Conservation (phyloP, 169 alveolate genomes). For the Miamiensis avidus region DNA sequence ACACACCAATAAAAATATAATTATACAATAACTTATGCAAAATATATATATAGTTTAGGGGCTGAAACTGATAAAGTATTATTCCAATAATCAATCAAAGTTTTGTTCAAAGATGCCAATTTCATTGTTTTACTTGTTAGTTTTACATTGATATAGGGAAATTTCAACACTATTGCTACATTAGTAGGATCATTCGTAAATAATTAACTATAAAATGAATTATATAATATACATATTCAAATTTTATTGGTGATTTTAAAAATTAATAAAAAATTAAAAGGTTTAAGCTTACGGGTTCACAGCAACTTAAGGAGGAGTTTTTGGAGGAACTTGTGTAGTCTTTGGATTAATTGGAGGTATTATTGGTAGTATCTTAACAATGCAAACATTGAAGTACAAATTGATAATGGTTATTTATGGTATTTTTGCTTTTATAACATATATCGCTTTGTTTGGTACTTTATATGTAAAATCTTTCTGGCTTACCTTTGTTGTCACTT, state of each 20-base stretch:
- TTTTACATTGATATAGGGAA: constrained; percentile 10
- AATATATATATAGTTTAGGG: background rate
- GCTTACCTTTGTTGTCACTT: background rate
- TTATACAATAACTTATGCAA: background rate
- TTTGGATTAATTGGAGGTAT: constrained; percentile 19
- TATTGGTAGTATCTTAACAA: background rate
- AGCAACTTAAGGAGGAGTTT: constrained; percentile 1
- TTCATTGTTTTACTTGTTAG: constrained; percentile 4
- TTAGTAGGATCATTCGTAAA: constrained; percentile 10
- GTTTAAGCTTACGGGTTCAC: background rate
- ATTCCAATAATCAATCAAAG: background rate
- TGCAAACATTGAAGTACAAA: constrained; percentile 7
- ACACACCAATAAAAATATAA: background rate
- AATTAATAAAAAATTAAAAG: no score
- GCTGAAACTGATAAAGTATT: constrained; percentile 21
- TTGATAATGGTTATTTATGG: background rate
- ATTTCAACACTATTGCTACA: constrained; percentile 15
- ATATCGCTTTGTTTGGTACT: constrained; percentile 3
- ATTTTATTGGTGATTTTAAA: no score
- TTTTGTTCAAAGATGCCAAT: constrained; percentile 1
- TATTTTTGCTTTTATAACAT: background rate
- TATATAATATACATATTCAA: no score
- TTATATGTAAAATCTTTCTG: background rate
- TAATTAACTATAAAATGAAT: no score
- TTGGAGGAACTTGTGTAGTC: constrained; percentile 6